Evolutionary conservation across 2,329 filamentous ascomycete genomes (phyloP).

Genomic region (Huntiella decipiens): DNA sequence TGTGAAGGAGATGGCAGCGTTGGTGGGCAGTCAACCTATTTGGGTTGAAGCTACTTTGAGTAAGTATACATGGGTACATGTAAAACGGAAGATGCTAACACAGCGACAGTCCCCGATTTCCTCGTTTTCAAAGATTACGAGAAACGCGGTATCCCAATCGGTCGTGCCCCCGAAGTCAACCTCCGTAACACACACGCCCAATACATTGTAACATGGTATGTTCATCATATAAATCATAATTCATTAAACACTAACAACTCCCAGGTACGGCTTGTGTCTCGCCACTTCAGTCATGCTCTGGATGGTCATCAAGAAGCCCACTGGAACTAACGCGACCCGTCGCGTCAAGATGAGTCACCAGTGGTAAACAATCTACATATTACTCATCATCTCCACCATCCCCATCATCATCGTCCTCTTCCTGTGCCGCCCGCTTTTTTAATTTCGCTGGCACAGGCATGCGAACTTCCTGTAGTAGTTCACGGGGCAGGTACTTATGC

Average conservation of each 20-base stretch:
- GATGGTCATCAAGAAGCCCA: slow-evolving; percentile 81
- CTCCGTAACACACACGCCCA: slow-evolving; percentile 91
- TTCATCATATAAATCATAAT: slow-evolving; percentile 10
- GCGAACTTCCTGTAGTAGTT: slow-evolving; percentile 64
- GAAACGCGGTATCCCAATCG: slow-evolving; percentile 71
- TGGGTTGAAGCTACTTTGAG: slow-evolving; percentile 95
- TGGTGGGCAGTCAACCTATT: slow-evolving; percentile 67
- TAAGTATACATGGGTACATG: slow-evolving; percentile 21
- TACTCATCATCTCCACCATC: slow-evolving; percentile 17
- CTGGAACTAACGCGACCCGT: slow-evolving; percentile 44
- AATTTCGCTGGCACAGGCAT: slow-evolving; percentile 40
- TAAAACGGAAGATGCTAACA: not conserved
- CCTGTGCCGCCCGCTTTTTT: slow-evolving; percentile 25
- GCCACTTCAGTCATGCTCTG: slow-evolving; percentile 91
- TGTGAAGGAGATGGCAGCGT: slow-evolving; percentile 71
- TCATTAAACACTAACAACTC: slow-evolving; percentile 3
- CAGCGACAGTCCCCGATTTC: slow-evolving; percentile 50
- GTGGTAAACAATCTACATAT: slow-evolving; percentile 31
- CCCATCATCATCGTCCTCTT: slow-evolving; percentile 23
- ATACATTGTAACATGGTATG: slow-evolving; percentile 97
- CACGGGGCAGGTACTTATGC: slow-evolving; percentile 60
- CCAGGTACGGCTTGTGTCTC: slow-evolving; percentile 65
- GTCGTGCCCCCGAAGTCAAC: slow-evolving; percentile 73
- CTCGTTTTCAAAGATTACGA: slow-evolving; percentile 58
- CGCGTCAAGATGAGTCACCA: slow-evolving; percentile 59